Evolutionary conservation across 768 basidiomycete species (phyloP).

Genomic region (Tylopilus cervinicoccineus): DNA sequence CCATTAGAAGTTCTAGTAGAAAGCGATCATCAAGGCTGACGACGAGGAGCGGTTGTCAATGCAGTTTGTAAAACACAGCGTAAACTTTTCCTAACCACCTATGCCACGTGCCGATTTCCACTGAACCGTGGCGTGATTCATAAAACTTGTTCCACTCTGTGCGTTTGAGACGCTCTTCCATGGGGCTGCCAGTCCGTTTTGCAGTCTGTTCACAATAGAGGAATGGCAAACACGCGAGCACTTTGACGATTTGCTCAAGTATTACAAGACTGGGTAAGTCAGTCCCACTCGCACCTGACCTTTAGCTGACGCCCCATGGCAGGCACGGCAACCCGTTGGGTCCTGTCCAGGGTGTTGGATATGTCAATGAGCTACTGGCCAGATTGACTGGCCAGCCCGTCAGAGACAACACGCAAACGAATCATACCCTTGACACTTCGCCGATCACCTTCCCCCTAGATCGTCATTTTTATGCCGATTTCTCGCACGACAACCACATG

Average conservation of each 20-base stretch:
- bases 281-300: not conserved
- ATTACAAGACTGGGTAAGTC: conserved; percentile 68
- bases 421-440: conserved; percentile 65
- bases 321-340: conserved; percentile 71
- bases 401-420: conserved; percentile 69
- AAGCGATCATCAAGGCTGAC: too few relatives aligned
- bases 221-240: conserved; percentile 72
- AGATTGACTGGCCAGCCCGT: conserved; percentile 67
- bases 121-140: conserved; percentile 52
- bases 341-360: conserved; percentile 80
- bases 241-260: conserved; percentile 70
- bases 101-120: conserved; percentile 62
- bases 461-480: conserved; percentile 70
- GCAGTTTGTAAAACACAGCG: too few relatives aligned
- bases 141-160: conserved; percentile 67
- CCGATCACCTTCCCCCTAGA: conserved; percentile 71
- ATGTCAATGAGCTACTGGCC: conserved; percentile 84
- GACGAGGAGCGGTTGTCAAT: too few relatives aligned
- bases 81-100: too few relatives aligned
- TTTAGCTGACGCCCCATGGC: not conserved
- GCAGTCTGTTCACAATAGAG: conserved; percentile 57
- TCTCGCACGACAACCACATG: conserved; percentile 87
- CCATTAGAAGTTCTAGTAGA: too few relatives aligned
- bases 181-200: conserved; percentile 58
- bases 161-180: conserved; percentile 72